These are phyloP conservation scores for Spathaspora hagerdaliae DNA, from an alignment of 805 yeast species.

Conservation along the genomic window DNA sequence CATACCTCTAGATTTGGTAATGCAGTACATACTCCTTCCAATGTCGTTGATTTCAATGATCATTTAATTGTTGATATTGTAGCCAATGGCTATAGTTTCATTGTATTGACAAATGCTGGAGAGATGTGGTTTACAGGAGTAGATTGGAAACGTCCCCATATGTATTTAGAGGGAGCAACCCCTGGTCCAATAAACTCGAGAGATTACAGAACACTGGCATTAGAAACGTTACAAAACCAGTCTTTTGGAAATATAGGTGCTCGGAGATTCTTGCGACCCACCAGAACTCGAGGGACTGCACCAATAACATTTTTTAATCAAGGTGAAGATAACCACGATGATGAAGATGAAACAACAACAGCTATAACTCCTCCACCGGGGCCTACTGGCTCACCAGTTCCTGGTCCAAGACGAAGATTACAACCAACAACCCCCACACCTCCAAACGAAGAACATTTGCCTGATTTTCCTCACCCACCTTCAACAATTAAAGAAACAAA, in stretches of 20 bases:
- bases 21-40: slow-evolving; percentile 36
- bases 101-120: slow-evolving; percentile 54
- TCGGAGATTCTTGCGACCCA: slow-evolving; percentile 1
- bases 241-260: background rate
- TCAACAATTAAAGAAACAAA: slow-evolving; percentile 14
- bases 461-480: background rate
- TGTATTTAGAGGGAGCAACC: slow-evolving; percentile 6
- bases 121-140: slow-evolving; percentile 52
- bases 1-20: slow-evolving; percentile 14
- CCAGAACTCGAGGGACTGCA: slow-evolving; percentile 3
- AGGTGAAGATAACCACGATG: background rate
- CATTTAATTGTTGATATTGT: slow-evolving; percentile 42
- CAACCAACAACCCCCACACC: slow-evolving; percentile 13
- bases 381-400: slow-evolving; percentile 1
- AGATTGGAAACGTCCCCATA: slow-evolving; percentile 16
- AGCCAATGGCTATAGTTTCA: slow-evolving; percentile 65
- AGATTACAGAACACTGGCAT: slow-evolving; percentile 14
- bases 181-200: slow-evolving; percentile 24
- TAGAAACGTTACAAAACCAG: background rate
- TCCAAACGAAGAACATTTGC: slow-evolving; percentile 3
- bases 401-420: slow-evolving; percentile 10
- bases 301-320: slow-evolving; percentile 1
- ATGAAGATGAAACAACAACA: background rate
- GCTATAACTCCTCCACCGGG: background rate
- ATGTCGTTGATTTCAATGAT: slow-evolving; percentile 31